Conservation (phyloP, 495 filamentous ascomycete genomes). For the Daldinia grandis region DNA sequence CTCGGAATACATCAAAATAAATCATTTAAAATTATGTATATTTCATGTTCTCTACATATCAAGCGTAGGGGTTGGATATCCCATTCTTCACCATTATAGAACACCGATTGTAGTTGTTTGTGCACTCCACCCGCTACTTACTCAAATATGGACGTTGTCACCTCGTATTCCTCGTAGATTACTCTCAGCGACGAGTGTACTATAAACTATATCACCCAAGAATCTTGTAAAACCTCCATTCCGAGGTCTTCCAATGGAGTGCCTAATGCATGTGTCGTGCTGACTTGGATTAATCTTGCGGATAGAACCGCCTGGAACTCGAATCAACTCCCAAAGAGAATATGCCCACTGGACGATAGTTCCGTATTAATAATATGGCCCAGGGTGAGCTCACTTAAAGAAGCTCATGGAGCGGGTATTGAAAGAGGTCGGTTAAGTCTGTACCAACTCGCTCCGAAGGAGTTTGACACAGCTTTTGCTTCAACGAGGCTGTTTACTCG, state of each 20-base stretch:
- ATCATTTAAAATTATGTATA: conserved; percentile 19
- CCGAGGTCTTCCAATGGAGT: conserved; percentile 5
- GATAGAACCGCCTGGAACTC: conserved; percentile 12
- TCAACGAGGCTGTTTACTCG: background rate
- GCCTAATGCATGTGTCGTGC: background rate
- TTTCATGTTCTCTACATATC: conserved; percentile 19
- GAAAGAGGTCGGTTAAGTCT: background rate
- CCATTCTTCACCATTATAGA: conserved; percentile 24
- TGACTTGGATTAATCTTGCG: conserved; percentile 2
- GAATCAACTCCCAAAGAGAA: conserved; percentile 14
- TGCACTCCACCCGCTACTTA: conserved; percentile 9
- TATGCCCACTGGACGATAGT: conserved; percentile 2
- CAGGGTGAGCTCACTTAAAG: background rate
- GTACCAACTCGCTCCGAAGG: background rate
- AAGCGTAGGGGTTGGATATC: conserved; percentile 1
- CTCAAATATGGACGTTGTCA: background rate
- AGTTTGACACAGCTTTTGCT: conserved; percentile 12
- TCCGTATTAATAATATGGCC: conserved; percentile 15
- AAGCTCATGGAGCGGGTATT: background rate
- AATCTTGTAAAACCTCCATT: background rate
- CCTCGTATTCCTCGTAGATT: conserved; percentile 12
- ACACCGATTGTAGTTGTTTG: conserved; percentile 28
- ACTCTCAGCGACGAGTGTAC: conserved; percentile 11
- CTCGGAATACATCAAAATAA: background rate
- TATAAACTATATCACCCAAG: conserved; percentile 8